Base-by-base conservation (phyloP, 2,329 filamentous ascomycete genomes). In the Stagonosporopsis tanaceti region DNA sequence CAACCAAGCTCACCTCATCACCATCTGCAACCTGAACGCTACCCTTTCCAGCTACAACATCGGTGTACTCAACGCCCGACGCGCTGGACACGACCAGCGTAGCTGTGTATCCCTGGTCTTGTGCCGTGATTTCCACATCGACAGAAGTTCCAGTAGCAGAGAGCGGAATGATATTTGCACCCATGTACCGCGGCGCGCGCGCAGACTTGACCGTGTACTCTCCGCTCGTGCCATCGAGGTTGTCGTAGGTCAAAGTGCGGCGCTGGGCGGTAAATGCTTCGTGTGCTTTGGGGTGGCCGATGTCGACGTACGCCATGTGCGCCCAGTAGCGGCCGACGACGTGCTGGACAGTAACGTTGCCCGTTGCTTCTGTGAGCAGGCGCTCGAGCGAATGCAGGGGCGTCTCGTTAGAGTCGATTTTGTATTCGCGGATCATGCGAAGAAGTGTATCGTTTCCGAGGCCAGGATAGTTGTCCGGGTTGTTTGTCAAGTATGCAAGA, bases 301-400 rank as follows among this genome's bases (percentile, higher is more conserved):
- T 81, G 41, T 84, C 82, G 17, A 79, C 80, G 56, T 79, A 82
- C 5, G 82, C 82, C 82, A 84, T 84, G 60, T 78, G 78, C 1
- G 81, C 82, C 82, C 81, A 84, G 70, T 84, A 84, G 15, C 74
- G 71, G 6, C 77, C 81, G 8, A 84, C 77, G 20, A 83, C 71
- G 6, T 69, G 72, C 17, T 78, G 77, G 15, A 75, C 74, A 3
- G 70, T 72, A 24, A 32, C 8, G 3, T 52, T 45, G 6, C 50
- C 50, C 7, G 71, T 61, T 7, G 64, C 71, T 4, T 63, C 62
- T 67, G 7, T 60, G 2, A 76, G 73, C 0, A 84, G 68, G 30
- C 79, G 78, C 14, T 77, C 69, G 4, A 83, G 72, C 2, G 78
- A 74, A 51, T 83, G 80, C n/a, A 84, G 74, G 1, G 81, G 81